phyloP scores from a whole-genome alignment of 2,329 filamentous ascomycete species.

The Pseudogymnoascus sp. region DNA sequence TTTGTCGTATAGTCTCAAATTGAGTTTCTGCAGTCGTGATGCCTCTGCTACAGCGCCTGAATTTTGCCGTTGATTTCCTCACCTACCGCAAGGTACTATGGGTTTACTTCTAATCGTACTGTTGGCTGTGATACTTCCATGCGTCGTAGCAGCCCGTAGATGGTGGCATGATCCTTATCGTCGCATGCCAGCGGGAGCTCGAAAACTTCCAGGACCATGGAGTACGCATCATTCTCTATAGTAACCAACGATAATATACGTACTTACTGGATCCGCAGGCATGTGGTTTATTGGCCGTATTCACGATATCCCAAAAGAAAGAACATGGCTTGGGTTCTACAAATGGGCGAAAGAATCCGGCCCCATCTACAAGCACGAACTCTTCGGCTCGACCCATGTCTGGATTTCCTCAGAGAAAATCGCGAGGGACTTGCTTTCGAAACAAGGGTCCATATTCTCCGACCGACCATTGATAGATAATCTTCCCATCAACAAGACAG shows the following conservation, averaged over 20 bases:
- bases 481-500: slow-evolving; percentile 39
- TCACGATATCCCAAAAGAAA: slow-evolving; percentile 36
- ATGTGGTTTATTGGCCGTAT: slow-evolving; percentile 38
- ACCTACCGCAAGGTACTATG: neutral
- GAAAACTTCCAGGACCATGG: slow-evolving; percentile 1
- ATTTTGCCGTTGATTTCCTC: neutral
- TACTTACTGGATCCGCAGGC: slow-evolving; percentile 24
- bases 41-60: neutral
- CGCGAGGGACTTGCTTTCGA: slow-evolving; percentile 38
- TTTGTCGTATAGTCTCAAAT: neutral
- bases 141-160: neutral
- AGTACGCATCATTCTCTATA: neutral
- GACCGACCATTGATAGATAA: slow-evolving; percentile 40
- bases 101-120: neutral
- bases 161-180: slow-evolving; percentile 4
- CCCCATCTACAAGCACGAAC: slow-evolving; percentile 39
- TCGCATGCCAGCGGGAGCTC: slow-evolving; percentile 8
- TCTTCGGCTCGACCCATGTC: slow-evolving; percentile 39
- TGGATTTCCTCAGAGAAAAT: slow-evolving; percentile 41
- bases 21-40: neutral
- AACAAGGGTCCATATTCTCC: slow-evolving; percentile 37
- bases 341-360: slow-evolving; percentile 40
- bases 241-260: neutral
- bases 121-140: neutral
- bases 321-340: slow-evolving; percentile 40